Percentiles rank a stretch among this genome's conserved stretches.
phyloP scores from a whole-genome alignment of 2,329 filamentous ascomycete species.

The Leptographium wingfieldii region DNA sequence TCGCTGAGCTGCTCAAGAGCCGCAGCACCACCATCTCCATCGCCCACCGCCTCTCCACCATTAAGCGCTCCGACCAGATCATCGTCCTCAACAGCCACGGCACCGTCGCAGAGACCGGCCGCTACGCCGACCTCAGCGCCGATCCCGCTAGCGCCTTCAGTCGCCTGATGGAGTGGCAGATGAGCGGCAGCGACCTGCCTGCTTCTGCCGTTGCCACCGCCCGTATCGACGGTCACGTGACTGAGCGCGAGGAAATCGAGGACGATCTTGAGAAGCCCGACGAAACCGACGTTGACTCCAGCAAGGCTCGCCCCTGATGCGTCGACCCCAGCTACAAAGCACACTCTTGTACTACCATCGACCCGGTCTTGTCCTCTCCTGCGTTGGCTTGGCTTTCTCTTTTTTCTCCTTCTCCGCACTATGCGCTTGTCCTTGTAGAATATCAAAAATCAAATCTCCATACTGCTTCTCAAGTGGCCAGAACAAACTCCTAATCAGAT shows the following conservation, averaged over 20 bases:
- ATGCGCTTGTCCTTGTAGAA: background rate
- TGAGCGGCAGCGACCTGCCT: slow-evolving; percentile 65
- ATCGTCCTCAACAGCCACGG: slow-evolving; percentile 83
- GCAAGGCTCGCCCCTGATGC: background rate
- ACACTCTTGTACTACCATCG: background rate
- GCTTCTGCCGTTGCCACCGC: slow-evolving; percentile 19
- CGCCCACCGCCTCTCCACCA: slow-evolving; percentile 88
- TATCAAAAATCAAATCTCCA: background rate
- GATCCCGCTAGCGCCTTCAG: slow-evolving; percentile 75
- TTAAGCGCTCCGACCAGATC: slow-evolving; percentile 89
- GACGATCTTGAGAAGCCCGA: slow-evolving; percentile 32
- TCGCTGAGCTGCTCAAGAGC: slow-evolving; percentile 67
- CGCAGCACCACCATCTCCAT: slow-evolving; percentile 97
- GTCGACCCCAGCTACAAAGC: too few relatives aligned
- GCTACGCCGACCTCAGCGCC: slow-evolving; percentile 62
- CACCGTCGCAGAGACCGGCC: slow-evolving; percentile 80
- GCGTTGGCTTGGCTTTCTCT: background rate
- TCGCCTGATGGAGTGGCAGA: slow-evolving; percentile 97
- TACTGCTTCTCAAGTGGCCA: background rate
- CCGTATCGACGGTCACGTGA: slow-evolving; percentile 27
- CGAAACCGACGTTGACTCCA: slow-evolving; percentile 16
- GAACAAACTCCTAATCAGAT: background rate
- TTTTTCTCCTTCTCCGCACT: background rate
- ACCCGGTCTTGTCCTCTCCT: background rate
- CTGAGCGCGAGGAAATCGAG: slow-evolving; percentile 40